These are phyloP conservation scores for Chernovozyma sophiae-reginae DNA, from an alignment of 1,139 yeast species.

Conservation along the genomic window DNA sequence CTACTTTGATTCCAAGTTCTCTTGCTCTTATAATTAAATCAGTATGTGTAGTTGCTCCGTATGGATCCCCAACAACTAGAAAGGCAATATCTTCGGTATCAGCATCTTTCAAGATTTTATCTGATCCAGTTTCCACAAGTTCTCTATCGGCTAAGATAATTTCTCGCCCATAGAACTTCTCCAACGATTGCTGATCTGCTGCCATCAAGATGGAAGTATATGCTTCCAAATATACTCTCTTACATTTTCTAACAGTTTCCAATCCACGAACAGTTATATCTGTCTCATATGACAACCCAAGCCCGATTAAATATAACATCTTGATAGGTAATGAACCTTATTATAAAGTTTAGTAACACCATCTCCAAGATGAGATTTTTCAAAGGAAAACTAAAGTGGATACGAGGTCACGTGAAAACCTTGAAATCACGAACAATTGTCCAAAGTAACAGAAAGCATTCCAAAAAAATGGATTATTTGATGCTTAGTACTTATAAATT, in stretches of 20 bases:
- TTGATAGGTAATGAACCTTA: no score
- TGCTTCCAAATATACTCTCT: constrained; percentile 88
- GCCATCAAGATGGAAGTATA: constrained; percentile 96
- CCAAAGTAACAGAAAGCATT: no score
- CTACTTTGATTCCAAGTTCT: constrained; percentile 72
- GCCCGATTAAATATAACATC: constrained; percentile 91
- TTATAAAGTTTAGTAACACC: background rate
- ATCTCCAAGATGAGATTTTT: background rate
- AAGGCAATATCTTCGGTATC: constrained; percentile 83
- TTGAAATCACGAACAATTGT: no score
- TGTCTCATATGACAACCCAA: constrained; percentile 83
- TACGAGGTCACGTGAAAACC: constrained; percentile 6
- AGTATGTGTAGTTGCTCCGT: constrained; percentile 97
- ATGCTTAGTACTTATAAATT: no score
- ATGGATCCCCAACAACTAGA: constrained; percentile 94
- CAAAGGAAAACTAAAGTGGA: no score
- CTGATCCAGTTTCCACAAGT: constrained; percentile 86
- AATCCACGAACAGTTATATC: constrained; percentile 95
- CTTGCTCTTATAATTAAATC: constrained; percentile 90
- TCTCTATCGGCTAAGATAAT: constrained; percentile 92
- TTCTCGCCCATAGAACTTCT: constrained; percentile 79
- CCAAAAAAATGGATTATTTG: no score
- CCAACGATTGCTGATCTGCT: constrained; percentile 65
- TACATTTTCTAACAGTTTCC: constrained; percentile 76
- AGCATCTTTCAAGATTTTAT: constrained; percentile 72